phyloP scores from a whole-genome alignment of 164 flowering plant species.

The Vitis rotundifolia region DNA sequence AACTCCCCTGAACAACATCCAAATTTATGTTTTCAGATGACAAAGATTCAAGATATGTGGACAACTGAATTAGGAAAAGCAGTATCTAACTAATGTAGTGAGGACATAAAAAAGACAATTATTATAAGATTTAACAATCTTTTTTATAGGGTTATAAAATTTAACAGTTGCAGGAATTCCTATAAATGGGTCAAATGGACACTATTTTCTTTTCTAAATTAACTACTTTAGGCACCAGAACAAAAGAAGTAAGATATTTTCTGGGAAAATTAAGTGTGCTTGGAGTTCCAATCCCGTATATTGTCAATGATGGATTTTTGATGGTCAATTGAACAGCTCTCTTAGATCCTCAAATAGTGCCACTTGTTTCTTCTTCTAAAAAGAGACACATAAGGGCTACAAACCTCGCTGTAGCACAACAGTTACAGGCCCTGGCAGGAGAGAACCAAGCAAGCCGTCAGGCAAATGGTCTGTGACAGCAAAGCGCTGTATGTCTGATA shows the following conservation, averaged over 20 bases:
- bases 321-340: not conserved
- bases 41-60: not conserved
- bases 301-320: not conserved
- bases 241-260: no score
- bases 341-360: not conserved
- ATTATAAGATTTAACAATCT: no score
- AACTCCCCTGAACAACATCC: slow-evolving; percentile 58
- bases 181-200: no score
- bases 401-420: slow-evolving; percentile 80
- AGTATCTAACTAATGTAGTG: not conserved
- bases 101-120: no score
- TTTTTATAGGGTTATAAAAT: no score
- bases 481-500: slow-evolving; percentile 64
- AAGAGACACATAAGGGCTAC: slow-evolving; percentile 8
- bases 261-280: no score
- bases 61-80: not conserved
- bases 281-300: not conserved
- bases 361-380: not conserved
- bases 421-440: slow-evolving; percentile 98
- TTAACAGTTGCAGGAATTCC: no score
- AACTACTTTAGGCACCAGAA: no score
- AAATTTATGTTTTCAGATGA: not conserved
- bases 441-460: slow-evolving; percentile 68
- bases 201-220: no score
- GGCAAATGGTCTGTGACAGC: slow-evolving; percentile 83